These are phyloP conservation scores for Trichoderma koningiopsis DNA, from an alignment of 2,329 filamentous ascomycete species.

Conservation along the genomic window DNA sequence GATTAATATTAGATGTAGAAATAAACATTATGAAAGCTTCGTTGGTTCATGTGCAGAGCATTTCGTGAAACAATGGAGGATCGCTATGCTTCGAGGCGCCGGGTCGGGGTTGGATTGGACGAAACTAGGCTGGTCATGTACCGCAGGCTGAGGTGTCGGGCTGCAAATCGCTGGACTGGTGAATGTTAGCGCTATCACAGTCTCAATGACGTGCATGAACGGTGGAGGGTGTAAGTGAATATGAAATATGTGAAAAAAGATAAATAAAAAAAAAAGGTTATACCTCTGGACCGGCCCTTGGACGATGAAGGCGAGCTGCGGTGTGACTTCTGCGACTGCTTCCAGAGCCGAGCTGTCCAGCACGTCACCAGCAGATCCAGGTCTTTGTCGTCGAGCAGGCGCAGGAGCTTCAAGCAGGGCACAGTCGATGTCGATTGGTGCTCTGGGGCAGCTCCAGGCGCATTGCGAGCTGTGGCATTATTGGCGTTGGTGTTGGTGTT, in stretches of 20 bases:
- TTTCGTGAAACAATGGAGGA: neutral
- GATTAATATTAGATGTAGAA: neutral
- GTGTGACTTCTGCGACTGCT: slow-evolving; percentile 13
- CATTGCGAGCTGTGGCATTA: neutral
- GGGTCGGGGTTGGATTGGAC: slow-evolving; percentile 15
- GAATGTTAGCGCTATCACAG: slow-evolving; percentile 12
- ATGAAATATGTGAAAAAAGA: neutral
- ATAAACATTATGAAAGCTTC: neutral
- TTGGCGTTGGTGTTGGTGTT: neutral
- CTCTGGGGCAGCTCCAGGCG: neutral
- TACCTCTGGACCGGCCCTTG: slow-evolving; percentile 17
- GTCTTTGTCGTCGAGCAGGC: slow-evolving; percentile 18
- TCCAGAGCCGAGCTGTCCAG: slow-evolving; percentile 20
- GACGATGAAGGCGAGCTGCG: neutral
- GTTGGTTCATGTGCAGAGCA: neutral
- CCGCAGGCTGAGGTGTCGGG: slow-evolving; percentile 18
- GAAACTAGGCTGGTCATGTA: slow-evolving; percentile 22
- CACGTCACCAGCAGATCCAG: slow-evolving; percentile 22
- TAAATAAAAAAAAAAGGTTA: neutral
- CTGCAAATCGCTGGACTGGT: slow-evolving; percentile 24
- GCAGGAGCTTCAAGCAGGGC: slow-evolving; percentile 18
- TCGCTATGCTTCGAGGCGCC: slow-evolving; percentile 18
- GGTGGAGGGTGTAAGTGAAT: neutral
- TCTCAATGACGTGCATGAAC: slow-evolving; percentile 20
- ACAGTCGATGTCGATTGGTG: neutral